Percentiles rank a stretch among this genome's conserved stretches.
phyloP scores from a whole-genome alignment of 108 stramenopile species.

The Tribonema minus region DNA sequence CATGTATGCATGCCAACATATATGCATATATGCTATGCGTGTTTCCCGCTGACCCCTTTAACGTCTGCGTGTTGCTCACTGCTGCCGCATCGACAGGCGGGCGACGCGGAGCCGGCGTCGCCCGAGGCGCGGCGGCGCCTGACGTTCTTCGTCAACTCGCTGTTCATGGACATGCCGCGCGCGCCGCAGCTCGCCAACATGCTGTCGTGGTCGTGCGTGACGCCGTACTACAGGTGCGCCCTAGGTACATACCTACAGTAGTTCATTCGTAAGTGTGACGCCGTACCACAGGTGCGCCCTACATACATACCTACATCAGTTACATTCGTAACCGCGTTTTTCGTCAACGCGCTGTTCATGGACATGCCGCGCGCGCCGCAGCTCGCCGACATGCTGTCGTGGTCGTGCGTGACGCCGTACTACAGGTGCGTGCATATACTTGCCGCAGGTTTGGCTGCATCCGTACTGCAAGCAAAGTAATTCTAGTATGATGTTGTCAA shows the following conservation, averaged over 20 bases:
- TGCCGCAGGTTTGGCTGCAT: slow-evolving; percentile 93
- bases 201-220: slow-evolving; percentile 91
- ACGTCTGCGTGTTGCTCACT: no score
- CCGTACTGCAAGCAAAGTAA: no score
- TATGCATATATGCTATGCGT: no score
- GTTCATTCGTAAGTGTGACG: slow-evolving; percentile 89
- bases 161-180: slow-evolving; percentile 95
- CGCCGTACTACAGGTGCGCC: slow-evolving; percentile 96
- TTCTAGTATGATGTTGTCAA: no score
- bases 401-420: slow-evolving; percentile 92
- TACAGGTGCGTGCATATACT: no score
- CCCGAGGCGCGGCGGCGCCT: slow-evolving; percentile 86
- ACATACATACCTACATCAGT: slow-evolving; percentile 90
- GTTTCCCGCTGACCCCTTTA: no score
- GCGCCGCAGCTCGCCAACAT: slow-evolving; percentile 87
- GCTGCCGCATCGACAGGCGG: slow-evolving; percentile 75
- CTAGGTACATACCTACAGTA: no score
- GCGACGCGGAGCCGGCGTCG: slow-evolving; percentile 89
- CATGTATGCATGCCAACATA: no score
- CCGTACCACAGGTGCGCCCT: no score
- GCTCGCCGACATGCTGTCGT: slow-evolving; percentile 87
- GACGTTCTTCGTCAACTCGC: slow-evolving; percentile 92
- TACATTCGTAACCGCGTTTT: no score
- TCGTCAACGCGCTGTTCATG: slow-evolving; percentile 97
- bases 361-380: slow-evolving; percentile 89